Evolutionary conservation across 2,329 filamentous ascomycete species (phyloP), one percentile per base, ranked within the genome.

Genomic region (Apiospora rasikravindrae): DNA sequence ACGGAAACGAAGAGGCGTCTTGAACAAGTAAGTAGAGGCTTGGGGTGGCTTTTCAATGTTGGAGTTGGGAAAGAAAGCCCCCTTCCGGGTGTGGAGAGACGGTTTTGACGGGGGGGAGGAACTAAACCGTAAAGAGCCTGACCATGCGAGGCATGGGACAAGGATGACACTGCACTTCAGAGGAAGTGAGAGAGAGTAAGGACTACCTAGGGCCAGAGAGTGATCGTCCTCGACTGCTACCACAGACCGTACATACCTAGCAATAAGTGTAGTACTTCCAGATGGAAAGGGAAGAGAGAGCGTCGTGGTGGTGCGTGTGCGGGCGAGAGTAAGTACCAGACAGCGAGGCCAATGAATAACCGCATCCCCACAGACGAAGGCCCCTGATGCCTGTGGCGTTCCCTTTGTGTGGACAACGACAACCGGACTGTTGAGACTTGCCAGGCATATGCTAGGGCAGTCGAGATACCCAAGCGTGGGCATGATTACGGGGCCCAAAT

Each of bases 121-220:
- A 78, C 82, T 83, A 84, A 79, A 77, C 81, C 81, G 75, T 76
- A 83, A 82, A 77, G 76, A 80, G 81, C 76, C 77, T 78, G 76
- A 77, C 77, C 77, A 82, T 80, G 82, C 80, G 81, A 83, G 75
- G 78, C 79, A 80, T 79, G 66, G 66, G 66, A 47, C 66, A 68
- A 68, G 66, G 66, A 47, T 68, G 66, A 64, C 33, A 64, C 57
- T 64, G 57, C 14, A 64, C 19, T 40, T 64, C 33, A 64, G 57
- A 40, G 29, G 53, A 33, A 33, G 53, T 22, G 53, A 61, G 53
- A 61, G 53, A 61, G 53, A 61, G 53, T 33, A 61, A 61, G 29
- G 53, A 61, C 29, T 61, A 22, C 26, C 45, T 49, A 51, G 77
- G 75, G 78, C 80, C 78, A 78, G 80, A 79, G 79, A 82, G 77